These are phyloP conservation scores for Gracilariopsis chorda DNA, from an alignment of 23 red algal genomes.

Conservation along the genomic window DNA sequence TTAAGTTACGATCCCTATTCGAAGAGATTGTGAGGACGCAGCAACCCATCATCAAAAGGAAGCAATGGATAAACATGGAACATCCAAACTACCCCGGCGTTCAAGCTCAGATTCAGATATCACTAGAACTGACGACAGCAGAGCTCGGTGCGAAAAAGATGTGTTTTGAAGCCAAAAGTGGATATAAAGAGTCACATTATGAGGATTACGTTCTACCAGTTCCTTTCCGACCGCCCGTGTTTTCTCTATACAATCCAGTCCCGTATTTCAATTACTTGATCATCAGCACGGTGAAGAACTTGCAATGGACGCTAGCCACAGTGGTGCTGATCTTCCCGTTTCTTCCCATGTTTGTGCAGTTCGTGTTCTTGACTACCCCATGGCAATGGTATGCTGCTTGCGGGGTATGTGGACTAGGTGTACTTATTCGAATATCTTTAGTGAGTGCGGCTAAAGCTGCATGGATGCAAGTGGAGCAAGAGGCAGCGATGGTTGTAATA, in stretches of 20 bases:
- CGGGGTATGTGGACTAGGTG: conserved; percentile 40
- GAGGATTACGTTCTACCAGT: conserved; percentile 60
- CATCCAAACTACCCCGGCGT: conserved; percentile 71
- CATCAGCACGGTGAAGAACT: conserved; percentile 9
- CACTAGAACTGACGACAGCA: conserved; percentile 41
- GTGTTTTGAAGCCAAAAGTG: conserved; percentile 27
- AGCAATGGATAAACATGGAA: conserved; percentile 50
- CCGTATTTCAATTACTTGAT: conserved; percentile 66
- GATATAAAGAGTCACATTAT: conserved; percentile 39
- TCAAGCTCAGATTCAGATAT: conserved; percentile 26
- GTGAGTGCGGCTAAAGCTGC: too few species aligned
- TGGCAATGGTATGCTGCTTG: conserved; percentile 62
- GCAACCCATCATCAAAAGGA: conserved; percentile 50
- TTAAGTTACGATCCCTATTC: conserved; percentile 63
- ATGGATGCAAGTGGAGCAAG: too few species aligned
- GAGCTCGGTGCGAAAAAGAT: conserved; percentile 54
- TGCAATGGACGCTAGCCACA: conserved; percentile 40
- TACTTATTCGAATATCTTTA: conserved; percentile 52
- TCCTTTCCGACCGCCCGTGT: conserved; percentile 61
- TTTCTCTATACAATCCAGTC: conserved; percentile 59
- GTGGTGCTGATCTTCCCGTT: conserved; percentile 70
- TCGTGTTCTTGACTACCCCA: conserved; percentile 47
- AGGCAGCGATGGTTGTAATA: too few species aligned
- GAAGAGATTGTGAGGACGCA: conserved; percentile 35
- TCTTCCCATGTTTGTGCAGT: conserved; percentile 57